A percentile compares a stretch with the other conserved stretches of the same genome.
phyloP scores from a whole-genome alignment of 495 filamentous ascomycete genomes.

The Mytilinidion resinicola region DNA sequence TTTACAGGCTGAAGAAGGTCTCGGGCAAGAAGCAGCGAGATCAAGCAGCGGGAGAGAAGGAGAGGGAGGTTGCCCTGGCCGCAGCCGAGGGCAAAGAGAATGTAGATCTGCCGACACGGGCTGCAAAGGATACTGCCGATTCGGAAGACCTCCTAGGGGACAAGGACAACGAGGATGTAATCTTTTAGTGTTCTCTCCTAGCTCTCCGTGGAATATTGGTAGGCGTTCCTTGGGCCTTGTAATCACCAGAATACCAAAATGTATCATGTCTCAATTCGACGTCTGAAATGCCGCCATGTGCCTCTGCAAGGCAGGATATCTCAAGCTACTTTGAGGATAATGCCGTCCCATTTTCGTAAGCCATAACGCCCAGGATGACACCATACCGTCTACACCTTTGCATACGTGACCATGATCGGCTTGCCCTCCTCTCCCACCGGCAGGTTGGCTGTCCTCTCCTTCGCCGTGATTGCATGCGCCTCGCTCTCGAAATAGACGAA shows the following conservation, averaged over 20 bases:
- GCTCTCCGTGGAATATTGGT: background rate
- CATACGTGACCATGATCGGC: constrained; percentile 65
- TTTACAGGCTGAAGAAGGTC: constrained; percentile 97
- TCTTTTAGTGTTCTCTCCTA: constrained; percentile 59
- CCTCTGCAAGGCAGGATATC: background rate
- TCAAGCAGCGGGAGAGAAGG: constrained; percentile 58
- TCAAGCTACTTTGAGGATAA: background rate
- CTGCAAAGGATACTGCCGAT: constrained; percentile 41
- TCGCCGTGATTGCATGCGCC: constrained; percentile 83
- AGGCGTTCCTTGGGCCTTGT: background rate
- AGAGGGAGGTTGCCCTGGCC: constrained; percentile 39
- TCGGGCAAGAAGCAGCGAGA: constrained; percentile 92
- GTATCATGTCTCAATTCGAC: background rate
- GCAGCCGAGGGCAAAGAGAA: constrained; percentile 38
- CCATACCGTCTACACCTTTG: constrained; percentile 52
- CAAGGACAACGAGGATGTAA: constrained; percentile 87
- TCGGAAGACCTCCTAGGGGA: constrained; percentile 69
- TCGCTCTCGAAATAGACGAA: constrained; percentile 96
- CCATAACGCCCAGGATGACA: background rate
- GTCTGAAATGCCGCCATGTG: background rate
- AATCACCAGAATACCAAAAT: background rate
- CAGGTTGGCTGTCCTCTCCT: constrained; percentile 93
- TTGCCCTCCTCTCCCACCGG: constrained; percentile 63
- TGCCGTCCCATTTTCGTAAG: background rate
- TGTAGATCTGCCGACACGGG: constrained; percentile 34